phyloP scores from a whole-genome alignment of 768 basidiomycete genomes.

The Chalciporus sphaerocephalus region DNA sequence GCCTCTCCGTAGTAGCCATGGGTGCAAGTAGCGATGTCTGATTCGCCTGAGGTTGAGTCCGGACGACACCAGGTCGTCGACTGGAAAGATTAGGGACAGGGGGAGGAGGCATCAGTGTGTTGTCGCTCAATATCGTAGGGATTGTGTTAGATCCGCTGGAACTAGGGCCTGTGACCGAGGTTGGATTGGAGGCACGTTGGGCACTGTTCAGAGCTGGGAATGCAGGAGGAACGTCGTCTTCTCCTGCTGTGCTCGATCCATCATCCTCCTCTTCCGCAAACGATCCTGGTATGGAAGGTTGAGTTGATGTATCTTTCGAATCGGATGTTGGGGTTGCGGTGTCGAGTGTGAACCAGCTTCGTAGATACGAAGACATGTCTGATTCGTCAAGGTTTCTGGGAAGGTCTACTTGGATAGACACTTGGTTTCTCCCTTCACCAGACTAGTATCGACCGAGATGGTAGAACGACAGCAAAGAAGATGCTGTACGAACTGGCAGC shows the following conservation, averaged over 20 bases:
- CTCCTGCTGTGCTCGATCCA: constrained; percentile 38
- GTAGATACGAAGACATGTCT: constrained; percentile 46
- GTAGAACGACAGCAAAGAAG: background rate
- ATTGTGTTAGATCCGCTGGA: constrained; percentile 3
- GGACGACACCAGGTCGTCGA: constrained; percentile 31
- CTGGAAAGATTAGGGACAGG: constrained; percentile 39
- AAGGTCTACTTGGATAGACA: background rate
- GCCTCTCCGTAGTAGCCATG: constrained; percentile 58
- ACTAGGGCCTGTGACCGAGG: background rate
- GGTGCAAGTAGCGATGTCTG: constrained; percentile 52
- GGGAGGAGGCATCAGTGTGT: constrained; percentile 50
- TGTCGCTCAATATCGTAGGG: constrained; percentile 40
- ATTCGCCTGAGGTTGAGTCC: constrained; percentile 20
- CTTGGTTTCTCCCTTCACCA: background rate
- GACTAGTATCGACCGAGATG: background rate
- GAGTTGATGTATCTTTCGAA: background rate
- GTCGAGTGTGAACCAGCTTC: constrained; percentile 49
- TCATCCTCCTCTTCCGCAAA: constrained; percentile 30
- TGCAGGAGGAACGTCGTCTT: constrained; percentile 62
- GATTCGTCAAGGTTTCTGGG: background rate
- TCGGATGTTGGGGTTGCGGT: constrained; percentile 9
- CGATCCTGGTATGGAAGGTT: constrained; percentile 19
- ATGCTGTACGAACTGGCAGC: too few relatives aligned
- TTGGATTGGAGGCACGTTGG: constrained; percentile 48
- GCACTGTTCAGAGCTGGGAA: constrained; percentile 73